phyloP scores from a whole-genome alignment of 495 filamentous ascomycete genomes.

The Viridothelium virens region DNA sequence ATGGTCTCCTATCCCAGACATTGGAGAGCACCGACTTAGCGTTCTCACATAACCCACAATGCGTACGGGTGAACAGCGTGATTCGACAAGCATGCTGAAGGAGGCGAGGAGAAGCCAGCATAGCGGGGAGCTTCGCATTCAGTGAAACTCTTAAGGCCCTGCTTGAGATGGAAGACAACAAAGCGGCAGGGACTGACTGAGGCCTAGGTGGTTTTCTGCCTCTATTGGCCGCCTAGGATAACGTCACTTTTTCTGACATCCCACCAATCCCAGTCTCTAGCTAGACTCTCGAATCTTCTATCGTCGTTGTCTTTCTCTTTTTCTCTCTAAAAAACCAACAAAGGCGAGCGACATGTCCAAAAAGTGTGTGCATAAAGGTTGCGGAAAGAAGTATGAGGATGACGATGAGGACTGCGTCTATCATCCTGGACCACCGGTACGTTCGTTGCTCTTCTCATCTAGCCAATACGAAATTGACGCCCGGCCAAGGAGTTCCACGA shows the following conservation, averaged over 20 bases:
- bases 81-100: slow-evolving; percentile 53
- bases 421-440: slow-evolving; percentile 74
- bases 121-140: slow-evolving; percentile 3
- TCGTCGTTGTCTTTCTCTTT: neutral
- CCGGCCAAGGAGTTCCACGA: slow-evolving; percentile 63
- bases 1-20: slow-evolving; percentile 59
- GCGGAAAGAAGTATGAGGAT: slow-evolving; percentile 81
- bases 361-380: slow-evolving; percentile 95
- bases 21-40: slow-evolving; percentile 65
- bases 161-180: neutral
- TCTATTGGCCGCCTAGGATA: neutral
- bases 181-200: neutral
- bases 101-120: slow-evolving; percentile 25
- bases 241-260: neutral
- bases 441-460: slow-evolving; percentile 5
- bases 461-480: neutral
- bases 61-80: slow-evolving; percentile 73
- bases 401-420: slow-evolving; percentile 78
- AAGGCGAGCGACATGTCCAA: slow-evolving; percentile 52
- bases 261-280: neutral
- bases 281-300: slow-evolving; percentile 5
- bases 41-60: slow-evolving; percentile 70
- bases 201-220: neutral
- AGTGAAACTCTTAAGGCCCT: neutral
- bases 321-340: neutral